phyloP scores from a whole-genome alignment of 768 basidiomycete species.

The Boletus rex-veris region DNA sequence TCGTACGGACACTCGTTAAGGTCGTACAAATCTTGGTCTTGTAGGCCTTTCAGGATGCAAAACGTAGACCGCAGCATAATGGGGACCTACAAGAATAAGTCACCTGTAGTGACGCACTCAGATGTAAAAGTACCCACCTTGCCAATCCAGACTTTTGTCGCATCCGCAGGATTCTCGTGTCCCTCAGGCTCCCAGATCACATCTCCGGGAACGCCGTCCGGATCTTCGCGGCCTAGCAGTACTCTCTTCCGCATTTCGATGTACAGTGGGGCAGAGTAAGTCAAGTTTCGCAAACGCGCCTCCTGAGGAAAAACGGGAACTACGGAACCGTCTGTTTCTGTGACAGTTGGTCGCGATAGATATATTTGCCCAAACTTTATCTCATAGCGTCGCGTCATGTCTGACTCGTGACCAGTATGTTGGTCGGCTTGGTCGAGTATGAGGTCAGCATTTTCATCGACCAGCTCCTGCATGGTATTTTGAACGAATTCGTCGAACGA shows the following conservation, averaged over 20 bases:
- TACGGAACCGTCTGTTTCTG: conserved; percentile 92
- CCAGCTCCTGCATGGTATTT: conserved; percentile 98
- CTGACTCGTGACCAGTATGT: conserved; percentile 83
- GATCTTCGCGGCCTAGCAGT: conserved; percentile 75
- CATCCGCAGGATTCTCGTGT: conserved; percentile 59
- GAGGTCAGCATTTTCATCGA: conserved; percentile 94
- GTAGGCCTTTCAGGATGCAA: conserved; percentile 81
- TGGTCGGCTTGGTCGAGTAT: conserved; percentile 96
- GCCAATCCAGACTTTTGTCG: conserved; percentile 90
- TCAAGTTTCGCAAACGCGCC: conserved; percentile 89
- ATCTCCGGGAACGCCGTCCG: conserved; percentile 76
- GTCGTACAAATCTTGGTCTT: conserved; percentile 80
- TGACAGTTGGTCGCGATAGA: conserved; percentile 90
- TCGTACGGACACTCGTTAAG: conserved; percentile 98
- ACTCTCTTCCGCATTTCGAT: conserved; percentile 93
- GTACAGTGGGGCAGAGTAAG: conserved; percentile 93
- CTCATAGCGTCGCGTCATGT: conserved; percentile 89
- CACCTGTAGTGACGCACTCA: conserved; percentile 8
- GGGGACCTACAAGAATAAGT: conserved; percentile 62
- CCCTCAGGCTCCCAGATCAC: conserved; percentile 72
- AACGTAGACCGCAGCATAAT: conserved; percentile 97
- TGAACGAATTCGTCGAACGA: conserved; percentile 99
- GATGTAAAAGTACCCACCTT: conserved; percentile 53
- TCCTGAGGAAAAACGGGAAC: conserved; percentile 96
- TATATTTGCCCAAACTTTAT: conserved; percentile 98